These are phyloP conservation scores for Ascochyta koolunga DNA, from an alignment of 2,329 filamentous ascomycete species.

Conservation along the genomic window DNA sequence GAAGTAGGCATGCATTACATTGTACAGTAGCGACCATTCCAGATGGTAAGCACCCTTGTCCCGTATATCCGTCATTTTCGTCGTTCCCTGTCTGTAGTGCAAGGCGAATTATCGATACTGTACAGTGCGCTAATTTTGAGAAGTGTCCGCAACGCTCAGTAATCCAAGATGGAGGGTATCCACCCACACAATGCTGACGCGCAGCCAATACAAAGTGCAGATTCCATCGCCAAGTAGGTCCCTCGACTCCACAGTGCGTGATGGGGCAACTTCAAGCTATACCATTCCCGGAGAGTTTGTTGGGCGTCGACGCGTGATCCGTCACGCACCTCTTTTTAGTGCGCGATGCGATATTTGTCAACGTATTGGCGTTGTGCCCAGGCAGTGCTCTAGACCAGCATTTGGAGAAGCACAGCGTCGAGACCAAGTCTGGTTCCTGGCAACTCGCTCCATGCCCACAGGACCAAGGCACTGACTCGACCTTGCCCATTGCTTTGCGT, in stretches of 20 bases:
- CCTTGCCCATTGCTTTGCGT: background rate
- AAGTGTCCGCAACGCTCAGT: conserved; percentile 1
- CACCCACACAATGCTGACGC: background rate
- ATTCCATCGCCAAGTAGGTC: background rate
- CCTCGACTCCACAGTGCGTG: background rate
- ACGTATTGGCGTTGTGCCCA: background rate
- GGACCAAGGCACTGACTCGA: background rate
- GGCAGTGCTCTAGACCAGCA: background rate
- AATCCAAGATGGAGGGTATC: background rate
- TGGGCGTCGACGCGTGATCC: background rate
- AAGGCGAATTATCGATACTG: conserved; percentile 25
- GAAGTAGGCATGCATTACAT: conserved; percentile 18
- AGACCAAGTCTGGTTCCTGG: background rate
- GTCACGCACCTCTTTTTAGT: background rate
- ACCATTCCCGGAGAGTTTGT: background rate
- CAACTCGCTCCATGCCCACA: background rate
- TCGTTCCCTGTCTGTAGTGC: conserved; percentile 25
- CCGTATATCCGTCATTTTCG: conserved; percentile 23
- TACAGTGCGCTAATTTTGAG: conserved; percentile 25
- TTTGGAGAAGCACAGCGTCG: background rate
- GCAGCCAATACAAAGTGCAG: background rate
- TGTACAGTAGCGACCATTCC: conserved; percentile 24
- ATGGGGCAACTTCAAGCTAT: background rate
- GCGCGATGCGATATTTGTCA: background rate
- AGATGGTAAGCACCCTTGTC: conserved; percentile 20